These are phyloP conservation scores for Trichophyton schoenleinii DNA, from an alignment of 2,329 filamentous ascomycete species.

Conservation along the genomic window DNA sequence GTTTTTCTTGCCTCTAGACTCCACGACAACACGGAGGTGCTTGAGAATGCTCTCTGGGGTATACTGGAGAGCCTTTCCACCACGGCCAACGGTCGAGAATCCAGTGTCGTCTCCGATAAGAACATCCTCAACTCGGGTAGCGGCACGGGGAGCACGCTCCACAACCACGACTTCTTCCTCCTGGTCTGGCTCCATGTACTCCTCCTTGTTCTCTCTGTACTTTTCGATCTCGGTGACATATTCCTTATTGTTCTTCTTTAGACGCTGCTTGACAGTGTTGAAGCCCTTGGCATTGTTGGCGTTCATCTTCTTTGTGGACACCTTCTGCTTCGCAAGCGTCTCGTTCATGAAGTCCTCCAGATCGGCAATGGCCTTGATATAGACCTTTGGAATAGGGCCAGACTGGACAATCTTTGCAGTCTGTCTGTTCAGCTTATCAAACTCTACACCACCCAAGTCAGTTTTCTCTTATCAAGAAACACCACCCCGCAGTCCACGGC, in stretches of 20 bases:
- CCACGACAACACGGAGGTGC: conserved; percentile 82
- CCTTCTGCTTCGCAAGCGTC: conserved; percentile 88
- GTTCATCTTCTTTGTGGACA: conserved; percentile 97
- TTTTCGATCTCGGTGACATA: conserved; percentile 76
- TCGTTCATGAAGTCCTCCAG: conserved; percentile 92
- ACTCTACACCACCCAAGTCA: conserved; percentile 47
- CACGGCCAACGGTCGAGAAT: conserved; percentile 77
- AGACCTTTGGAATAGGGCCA: conserved; percentile 73
- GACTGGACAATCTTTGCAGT: conserved; percentile 64
- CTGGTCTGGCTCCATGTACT: conserved; percentile 73
- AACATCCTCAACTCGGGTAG: conserved; percentile 32
- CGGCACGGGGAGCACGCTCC: conserved; percentile 41
- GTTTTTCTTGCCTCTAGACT: conserved; percentile 97
- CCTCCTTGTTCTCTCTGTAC: conserved; percentile 74
- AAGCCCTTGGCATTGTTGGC: conserved; percentile 85
- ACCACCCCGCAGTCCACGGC: neutral
- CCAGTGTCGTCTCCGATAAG: conserved; percentile 62
- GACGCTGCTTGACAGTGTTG: conserved; percentile 94
- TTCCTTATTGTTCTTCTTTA: conserved; percentile 98
- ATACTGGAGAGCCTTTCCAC: conserved; percentile 78
- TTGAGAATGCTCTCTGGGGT: conserved; percentile 98
- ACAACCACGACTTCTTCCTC: conserved; percentile 51
- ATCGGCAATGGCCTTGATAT: conserved; percentile 85
- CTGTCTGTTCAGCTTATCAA: conserved; percentile 86
- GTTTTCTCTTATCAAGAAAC: neutral